Evolutionary conservation across 805 yeast genomes (phyloP).

Genomic region (Schwanniomyces yamadae): DNA sequence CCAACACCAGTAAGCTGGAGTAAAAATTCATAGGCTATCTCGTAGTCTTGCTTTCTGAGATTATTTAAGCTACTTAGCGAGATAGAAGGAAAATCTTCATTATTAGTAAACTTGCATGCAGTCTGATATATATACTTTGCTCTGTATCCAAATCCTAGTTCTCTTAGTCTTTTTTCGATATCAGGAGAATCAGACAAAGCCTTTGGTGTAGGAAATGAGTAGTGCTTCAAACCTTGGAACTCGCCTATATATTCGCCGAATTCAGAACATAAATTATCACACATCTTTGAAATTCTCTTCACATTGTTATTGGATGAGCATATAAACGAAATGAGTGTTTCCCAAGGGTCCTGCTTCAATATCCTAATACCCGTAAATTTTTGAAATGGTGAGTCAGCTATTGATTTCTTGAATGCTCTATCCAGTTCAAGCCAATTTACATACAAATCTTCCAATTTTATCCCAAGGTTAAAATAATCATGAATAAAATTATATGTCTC

Average conservation of each 20-base stretch:
- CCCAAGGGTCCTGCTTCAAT: constrained; percentile 96
- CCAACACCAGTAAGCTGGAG: constrained; percentile 84
- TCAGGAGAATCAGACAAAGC: constrained; percentile 36
- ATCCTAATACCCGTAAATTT: constrained; percentile 73
- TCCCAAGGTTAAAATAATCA: constrained; percentile 71
- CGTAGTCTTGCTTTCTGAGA: constrained; percentile 48
- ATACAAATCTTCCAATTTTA: constrained; percentile 55
- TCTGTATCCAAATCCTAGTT: constrained; percentile 80
- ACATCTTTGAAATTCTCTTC: constrained; percentile 90
- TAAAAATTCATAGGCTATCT: constrained; percentile 56
- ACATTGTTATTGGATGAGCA: constrained; percentile 97
- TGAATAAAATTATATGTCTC: constrained; percentile 45
- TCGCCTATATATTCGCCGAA: constrained; percentile 63
- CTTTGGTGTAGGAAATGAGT: constrained; percentile 72
- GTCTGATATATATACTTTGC: constrained; percentile 86
- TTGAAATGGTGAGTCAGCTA: constrained; percentile 30
- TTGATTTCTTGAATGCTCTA: constrained; percentile 38
- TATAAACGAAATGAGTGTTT: constrained; percentile 82
- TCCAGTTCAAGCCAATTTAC: constrained; percentile 62
- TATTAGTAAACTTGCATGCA: constrained; percentile 51
- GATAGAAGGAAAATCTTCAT: constrained; percentile 35
- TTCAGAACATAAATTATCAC: constrained; percentile 68
- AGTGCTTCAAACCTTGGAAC: constrained; percentile 55
- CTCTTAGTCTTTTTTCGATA: constrained; percentile 44
- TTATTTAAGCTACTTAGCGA: constrained; percentile 35